A percentile compares a stretch with the other conserved stretches of the same genome.
phyloP scores from a whole-genome alignment of 805 yeast species.

The Teunomyces panamensis region DNA sequence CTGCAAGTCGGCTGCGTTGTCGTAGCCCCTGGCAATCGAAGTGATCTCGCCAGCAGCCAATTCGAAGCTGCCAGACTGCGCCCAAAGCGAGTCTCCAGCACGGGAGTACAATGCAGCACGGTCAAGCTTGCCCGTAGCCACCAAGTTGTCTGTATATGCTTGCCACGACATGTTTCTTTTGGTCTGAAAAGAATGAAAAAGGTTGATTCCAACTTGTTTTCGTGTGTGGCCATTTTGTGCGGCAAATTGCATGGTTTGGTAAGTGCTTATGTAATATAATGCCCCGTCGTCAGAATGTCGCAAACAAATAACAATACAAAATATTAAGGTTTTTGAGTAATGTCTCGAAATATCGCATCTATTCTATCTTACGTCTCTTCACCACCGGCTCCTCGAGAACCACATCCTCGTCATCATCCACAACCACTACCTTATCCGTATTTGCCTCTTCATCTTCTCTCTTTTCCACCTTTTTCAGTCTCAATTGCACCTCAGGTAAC shows the following conservation, averaged over 20 bases:
- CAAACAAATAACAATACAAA: too few species aligned
- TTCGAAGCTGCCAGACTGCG: conserved; percentile 65
- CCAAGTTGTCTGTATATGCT: conserved; percentile 95
- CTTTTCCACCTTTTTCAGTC: conserved; percentile 11
- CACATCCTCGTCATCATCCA: conserved; percentile 11
- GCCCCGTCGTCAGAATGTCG: too few species aligned
- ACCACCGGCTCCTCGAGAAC: conserved; percentile 8
- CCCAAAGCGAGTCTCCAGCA: conserved; percentile 96
- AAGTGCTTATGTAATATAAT: background rate
- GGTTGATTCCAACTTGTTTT: background rate
- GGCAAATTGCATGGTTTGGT: background rate
- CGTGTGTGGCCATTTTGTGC: background rate
- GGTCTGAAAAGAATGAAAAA: background rate
- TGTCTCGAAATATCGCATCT: too few species aligned
- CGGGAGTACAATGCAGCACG: conserved; percentile 90
- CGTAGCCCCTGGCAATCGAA: conserved; percentile 75
- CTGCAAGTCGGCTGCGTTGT: conserved; percentile 75
- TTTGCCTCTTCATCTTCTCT: background rate
- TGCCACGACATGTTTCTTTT: conserved; percentile 18
- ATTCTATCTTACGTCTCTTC: conserved; percentile 11
- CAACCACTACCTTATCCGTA: conserved; percentile 6
- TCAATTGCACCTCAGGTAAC: conserved; percentile 10
- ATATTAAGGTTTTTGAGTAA: too few species aligned
- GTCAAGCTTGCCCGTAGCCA: conserved; percentile 85
- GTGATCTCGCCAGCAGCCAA: conserved; percentile 69